Base-by-base conservation (phyloP, 257 asterid genomes). In the Mitragyna speciosa region DNA sequence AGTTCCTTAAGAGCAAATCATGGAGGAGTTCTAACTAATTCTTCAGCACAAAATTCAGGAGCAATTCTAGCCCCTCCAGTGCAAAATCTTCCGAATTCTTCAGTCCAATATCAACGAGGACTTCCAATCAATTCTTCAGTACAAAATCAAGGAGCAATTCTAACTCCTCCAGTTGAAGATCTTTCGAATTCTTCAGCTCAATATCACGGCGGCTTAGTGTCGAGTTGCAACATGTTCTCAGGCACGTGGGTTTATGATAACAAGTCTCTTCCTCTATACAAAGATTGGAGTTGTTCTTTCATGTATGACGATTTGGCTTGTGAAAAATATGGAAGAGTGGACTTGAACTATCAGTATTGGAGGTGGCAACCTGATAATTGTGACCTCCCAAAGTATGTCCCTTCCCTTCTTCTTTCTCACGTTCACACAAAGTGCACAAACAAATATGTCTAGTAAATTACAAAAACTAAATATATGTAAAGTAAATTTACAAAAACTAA, bases 291-390 rank as follows among this genome's bases (percentile, higher is more conserved):
- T 70, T 88, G 91, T 63, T 61, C 85, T 4, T 85, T 85, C 79
- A 82, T 87, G 89, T 48, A 63, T 14, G 86, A 80, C 26, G 89
- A 82, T 33, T 85, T 85, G 70, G 89, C 88, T 28, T 89, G 92
- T 79, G 73, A 87, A 41, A 83, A 78, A 81, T 76, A 30, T 19
- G 88, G 89, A 12, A 73, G 89, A 70, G 70, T 69, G 43, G 89
- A 89, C 51, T 72, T 81, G 76, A 73, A 83, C 26, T 86, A 73
- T 80, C 89, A 84, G 47, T 31, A 76, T 5, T 88, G 91, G 91
- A 87, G 86, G 22, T 86, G 91, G 91, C 90, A 88, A 61, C 91
- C 91, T 61, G 70, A 81, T 73, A 16, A 84, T 2, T 88, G 90
- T 67, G 80, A 86, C 64, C 80, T 88, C 73, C 90, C 90, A 67